Evolutionary conservation across 352 stramenopile species (phyloP).

Genomic region (Pythium dissimile): DNA sequence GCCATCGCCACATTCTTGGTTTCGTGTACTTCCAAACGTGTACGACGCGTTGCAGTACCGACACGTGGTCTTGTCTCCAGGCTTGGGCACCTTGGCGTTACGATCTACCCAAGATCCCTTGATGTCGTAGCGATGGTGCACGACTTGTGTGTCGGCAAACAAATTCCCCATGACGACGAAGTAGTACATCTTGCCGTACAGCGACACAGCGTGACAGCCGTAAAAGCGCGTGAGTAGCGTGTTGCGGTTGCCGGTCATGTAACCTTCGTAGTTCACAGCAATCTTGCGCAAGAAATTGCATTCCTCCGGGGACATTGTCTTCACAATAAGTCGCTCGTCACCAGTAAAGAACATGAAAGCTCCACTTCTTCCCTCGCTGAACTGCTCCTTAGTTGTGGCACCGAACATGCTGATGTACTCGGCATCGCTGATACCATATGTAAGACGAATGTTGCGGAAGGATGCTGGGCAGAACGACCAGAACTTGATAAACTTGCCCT

Average conservation of each 20-base stretch:
- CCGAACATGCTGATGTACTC: constrained; percentile 85
- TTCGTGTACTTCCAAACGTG: constrained; percentile 83
- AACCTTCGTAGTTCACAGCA: constrained; percentile 77
- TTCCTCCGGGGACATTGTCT: constrained; percentile 89
- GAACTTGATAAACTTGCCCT: constrained; percentile 84
- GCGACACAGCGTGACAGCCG: constrained; percentile 81
- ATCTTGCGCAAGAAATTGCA: constrained; percentile 87
- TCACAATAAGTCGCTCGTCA: constrained; percentile 87
- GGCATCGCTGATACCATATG: constrained; percentile 74
- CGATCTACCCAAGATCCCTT: constrained; percentile 90
- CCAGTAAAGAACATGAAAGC: constrained; percentile 92
- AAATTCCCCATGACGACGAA: constrained; percentile 93
- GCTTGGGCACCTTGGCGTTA: constrained; percentile 79
- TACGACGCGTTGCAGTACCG: constrained; percentile 87
- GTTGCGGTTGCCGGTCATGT: constrained; percentile 80
- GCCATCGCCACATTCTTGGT: constrained; percentile 80
- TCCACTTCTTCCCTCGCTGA: constrained; percentile 84
- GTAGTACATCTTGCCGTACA: constrained; percentile 92
- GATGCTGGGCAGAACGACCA: constrained; percentile 83
- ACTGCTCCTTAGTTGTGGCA: constrained; percentile 85
- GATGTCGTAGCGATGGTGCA: constrained; percentile 91
- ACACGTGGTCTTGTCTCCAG: constrained; percentile 75
- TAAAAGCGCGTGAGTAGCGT: constrained; percentile 89
- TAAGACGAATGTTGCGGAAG: constrained; percentile 84
- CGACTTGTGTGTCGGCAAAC: constrained; percentile 81